These are phyloP conservation scores for Phytophthora aleatoria DNA, from an alignment of 352 stramenopile species.

Conservation along the genomic window DNA sequence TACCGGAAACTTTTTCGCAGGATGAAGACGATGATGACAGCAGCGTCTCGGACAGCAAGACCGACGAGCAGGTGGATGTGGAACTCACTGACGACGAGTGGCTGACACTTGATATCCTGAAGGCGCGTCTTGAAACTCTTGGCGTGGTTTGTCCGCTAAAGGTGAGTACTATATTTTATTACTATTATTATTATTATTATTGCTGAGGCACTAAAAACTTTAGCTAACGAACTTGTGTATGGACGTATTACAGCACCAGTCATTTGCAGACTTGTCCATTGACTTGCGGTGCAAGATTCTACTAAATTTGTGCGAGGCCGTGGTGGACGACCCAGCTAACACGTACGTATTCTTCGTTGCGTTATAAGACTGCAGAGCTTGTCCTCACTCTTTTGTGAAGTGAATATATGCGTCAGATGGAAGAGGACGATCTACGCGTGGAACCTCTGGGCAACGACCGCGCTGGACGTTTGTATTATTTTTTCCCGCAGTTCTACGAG, in stretches of 20 bases:
- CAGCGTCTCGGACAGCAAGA: conserved; percentile 29
- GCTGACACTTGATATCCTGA: conserved; percentile 68
- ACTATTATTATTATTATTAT: background rate
- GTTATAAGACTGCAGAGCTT: background rate
- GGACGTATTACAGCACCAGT: conserved; percentile 54
- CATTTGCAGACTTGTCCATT: conserved; percentile 71
- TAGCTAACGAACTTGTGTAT: conserved; percentile 9
- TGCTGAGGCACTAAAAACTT: background rate
- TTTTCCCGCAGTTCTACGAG: conserved; percentile 88
- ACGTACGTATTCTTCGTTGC: conserved; percentile 43
- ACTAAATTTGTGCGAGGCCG: conserved; percentile 80
- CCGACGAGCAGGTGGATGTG: conserved; percentile 59
- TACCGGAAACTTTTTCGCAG: conserved; percentile 68
- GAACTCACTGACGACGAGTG: conserved; percentile 84
- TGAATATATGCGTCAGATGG: conserved; percentile 87
- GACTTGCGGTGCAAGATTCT: conserved; percentile 83
- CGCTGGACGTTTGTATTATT: conserved; percentile 78
- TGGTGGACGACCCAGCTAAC: conserved; percentile 79
- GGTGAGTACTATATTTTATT: conserved; percentile 24
- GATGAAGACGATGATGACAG: conserved; percentile 62
- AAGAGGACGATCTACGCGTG: conserved; percentile 83
- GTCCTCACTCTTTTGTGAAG: conserved; percentile 31
- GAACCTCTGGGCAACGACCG: conserved; percentile 79
- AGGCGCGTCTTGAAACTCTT: conserved; percentile 53
- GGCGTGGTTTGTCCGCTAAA: conserved; percentile 63